Percentiles rank a stretch among this genome's conserved stretches.
Evolutionary conservation across 257 asterid genomes (phyloP).

Genomic region (Petrea volubilis): DNA sequence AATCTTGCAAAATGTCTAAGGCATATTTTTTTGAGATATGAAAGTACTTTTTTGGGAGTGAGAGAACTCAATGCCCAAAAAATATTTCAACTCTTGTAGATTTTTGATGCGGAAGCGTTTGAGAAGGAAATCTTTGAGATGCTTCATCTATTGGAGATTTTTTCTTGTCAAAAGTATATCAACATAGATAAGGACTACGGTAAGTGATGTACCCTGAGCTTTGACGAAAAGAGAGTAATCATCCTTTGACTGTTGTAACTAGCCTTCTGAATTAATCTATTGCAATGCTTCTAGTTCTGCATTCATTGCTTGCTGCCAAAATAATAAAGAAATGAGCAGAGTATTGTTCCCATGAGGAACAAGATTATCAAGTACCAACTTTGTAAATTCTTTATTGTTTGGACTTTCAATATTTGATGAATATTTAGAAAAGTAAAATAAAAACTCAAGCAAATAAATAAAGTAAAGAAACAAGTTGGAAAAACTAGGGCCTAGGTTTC

Average conservation of each 20-base stretch:
- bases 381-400: too few species aligned
- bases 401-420: neutral
- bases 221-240: slow-evolving; percentile 22
- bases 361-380: too few species aligned
- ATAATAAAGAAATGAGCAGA: too few species aligned
- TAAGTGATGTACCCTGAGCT: too few species aligned
- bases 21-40: neutral
- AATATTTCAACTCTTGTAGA: neutral
- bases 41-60: neutral
- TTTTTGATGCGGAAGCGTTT: neutral
- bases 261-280: neutral
- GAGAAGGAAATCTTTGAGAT: neutral
- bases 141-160: neutral
- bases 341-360: too few species aligned
- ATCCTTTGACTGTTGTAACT: slow-evolving; percentile 19
- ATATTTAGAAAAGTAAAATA: too few species aligned
- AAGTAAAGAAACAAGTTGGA: neutral
- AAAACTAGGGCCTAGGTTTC: too few species aligned
- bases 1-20: neutral
- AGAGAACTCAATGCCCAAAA: slow-evolving; percentile 1
- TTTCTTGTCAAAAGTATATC: slow-evolving; percentile 4
- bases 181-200: neutral
- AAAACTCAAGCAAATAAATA: too few species aligned
- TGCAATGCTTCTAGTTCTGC: too few species aligned
- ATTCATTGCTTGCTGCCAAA: too few species aligned